Evolutionary conservation across 1,284 basidiomycete genomes (phyloP).

Genomic region (Athelia psychrophila): DNA sequence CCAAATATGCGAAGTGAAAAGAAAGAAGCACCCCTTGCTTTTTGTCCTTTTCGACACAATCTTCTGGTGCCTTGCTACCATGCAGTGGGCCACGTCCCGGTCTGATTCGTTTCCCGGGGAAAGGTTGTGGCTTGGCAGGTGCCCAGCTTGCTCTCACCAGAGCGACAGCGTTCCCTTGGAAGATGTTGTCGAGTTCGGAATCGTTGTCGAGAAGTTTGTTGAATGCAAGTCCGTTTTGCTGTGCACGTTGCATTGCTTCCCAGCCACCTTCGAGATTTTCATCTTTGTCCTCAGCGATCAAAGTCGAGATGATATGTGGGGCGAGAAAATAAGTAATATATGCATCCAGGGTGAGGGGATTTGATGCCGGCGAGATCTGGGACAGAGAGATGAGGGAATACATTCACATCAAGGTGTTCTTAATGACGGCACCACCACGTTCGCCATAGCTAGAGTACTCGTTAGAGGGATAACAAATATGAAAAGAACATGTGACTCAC

Average conservation of each 20-base stretch:
- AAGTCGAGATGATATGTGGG: background rate
- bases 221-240: background rate
- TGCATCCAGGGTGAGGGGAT: background rate
- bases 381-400: background rate
- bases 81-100: too few species aligned
- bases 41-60: too few species aligned
- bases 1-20: too few species aligned
- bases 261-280: background rate
- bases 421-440: background rate
- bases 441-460: background rate
- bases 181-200: background rate
- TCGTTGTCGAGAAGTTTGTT: background rate
- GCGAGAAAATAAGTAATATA: background rate
- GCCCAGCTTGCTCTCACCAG: too few species aligned
- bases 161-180: background rate
- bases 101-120: too few species aligned
- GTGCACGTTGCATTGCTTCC: background rate
- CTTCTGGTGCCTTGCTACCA: too few species aligned
- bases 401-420: background rate
- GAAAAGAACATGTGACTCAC: background rate
- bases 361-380: background rate
- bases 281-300: background rate
- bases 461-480: background rate
- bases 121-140: too few species aligned
- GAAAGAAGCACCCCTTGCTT: too few species aligned